Percentiles rank a stretch among this genome's conserved stretches.
Conservation (phyloP, 108 stramenopile species). For the Nitzschia palea region DNA sequence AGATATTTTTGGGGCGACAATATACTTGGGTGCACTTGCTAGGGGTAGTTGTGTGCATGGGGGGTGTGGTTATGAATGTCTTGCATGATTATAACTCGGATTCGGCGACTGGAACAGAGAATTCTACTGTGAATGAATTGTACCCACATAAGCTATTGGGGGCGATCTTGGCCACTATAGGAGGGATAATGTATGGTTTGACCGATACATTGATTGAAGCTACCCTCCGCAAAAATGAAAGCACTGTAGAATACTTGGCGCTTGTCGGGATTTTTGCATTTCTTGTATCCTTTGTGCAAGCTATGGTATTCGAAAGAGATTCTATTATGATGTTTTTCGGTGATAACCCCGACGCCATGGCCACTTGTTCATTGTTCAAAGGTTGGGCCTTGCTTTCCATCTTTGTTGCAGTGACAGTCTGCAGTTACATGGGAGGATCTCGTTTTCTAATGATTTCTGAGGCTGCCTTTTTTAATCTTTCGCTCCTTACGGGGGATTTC, state of each 20-base stretch:
- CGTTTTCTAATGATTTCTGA: constrained; percentile 74
- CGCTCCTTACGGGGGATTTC: constrained; percentile 92
- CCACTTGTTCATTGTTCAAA: constrained; percentile 36
- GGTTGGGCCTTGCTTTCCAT: constrained; percentile 42
- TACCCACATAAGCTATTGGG: constrained; percentile 79
- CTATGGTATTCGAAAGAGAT: constrained; percentile 60
- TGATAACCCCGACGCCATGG: background rate
- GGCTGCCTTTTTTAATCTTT: constrained; percentile 77
- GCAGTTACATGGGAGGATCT: constrained; percentile 62
- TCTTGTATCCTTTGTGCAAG: constrained; percentile 69
- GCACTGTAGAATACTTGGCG: constrained; percentile 77
- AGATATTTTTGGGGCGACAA: constrained; percentile 56
- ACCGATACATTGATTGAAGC: constrained; percentile 84
- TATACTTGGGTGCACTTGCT: constrained; percentile 72
- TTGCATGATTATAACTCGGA: constrained; percentile 75
- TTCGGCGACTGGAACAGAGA: constrained; percentile 12
- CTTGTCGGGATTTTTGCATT: constrained; percentile 83
- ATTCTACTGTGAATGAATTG: constrained; percentile 28
- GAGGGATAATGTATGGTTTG: constrained; percentile 88
- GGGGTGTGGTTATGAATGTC: constrained; percentile 80
- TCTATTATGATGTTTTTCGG: constrained; percentile 48
- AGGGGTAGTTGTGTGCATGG: constrained; percentile 81
- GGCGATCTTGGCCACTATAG: constrained; percentile 82
- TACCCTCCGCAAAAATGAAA: constrained; percentile 47
- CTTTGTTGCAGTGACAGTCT: constrained; percentile 48